Conservation (phyloP, 352 stramenopile species). For the Pythium chondricola region DNA sequence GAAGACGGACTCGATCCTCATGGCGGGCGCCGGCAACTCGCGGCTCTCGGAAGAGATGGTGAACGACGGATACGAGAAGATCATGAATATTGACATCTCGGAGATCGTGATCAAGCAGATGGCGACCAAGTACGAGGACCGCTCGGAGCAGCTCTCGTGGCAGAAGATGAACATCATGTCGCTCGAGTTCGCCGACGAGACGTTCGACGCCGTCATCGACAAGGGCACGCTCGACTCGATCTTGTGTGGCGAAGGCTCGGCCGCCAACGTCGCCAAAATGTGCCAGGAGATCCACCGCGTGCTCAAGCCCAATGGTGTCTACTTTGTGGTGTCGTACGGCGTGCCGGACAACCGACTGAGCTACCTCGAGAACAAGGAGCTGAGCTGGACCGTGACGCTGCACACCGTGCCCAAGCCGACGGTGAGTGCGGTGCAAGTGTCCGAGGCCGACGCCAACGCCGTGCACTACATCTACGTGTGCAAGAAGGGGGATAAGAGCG, state of each 20-base stretch:
- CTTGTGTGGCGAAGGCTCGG: conserved; percentile 93
- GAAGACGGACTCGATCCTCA: conserved; percentile 92
- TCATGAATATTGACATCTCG: conserved; percentile 96
- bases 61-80: conserved; percentile 92
- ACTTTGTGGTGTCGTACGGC: conserved; percentile 94
- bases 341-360: conserved; percentile 94
- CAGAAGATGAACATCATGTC: conserved; percentile 94
- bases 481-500: conserved; percentile 79
- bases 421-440: conserved; percentile 90
- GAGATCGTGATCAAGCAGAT: conserved; percentile 94
- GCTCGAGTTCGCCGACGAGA: conserved; percentile 93
- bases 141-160: conserved; percentile 86
- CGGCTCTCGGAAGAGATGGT: conserved; percentile 94
- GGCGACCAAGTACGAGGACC: conserved; percentile 90
- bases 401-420: conserved; percentile 96
- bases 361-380: conserved; percentile 95
- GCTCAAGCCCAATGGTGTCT: conserved; percentile 93
- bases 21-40: conserved; percentile 92
- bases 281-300: conserved; percentile 92
- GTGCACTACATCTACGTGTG: conserved; percentile 97
- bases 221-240: conserved; percentile 96
- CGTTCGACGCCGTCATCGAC: conserved; percentile 92
- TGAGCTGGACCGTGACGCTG: conserved; percentile 92
- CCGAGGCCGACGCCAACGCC: conserved; percentile 90
- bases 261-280: conserved; percentile 94